Evolutionary conservation across 768 basidiomycete genomes (phyloP).

Genomic region (Kwoniella bestiolae): DNA sequence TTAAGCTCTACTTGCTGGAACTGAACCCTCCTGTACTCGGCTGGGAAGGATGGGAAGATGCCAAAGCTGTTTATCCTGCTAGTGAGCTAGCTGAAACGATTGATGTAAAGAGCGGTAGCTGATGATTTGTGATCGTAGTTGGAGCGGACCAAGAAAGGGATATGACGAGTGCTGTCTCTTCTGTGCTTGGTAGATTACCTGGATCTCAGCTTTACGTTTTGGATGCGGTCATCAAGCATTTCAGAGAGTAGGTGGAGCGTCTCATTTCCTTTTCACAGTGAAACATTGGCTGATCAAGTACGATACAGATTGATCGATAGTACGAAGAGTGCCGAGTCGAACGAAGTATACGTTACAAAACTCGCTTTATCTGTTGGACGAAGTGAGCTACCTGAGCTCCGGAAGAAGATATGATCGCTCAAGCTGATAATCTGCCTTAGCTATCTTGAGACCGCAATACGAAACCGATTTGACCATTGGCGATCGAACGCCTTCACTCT

Average conservation of each 20-base stretch:
- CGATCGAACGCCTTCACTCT: constrained; percentile 80
- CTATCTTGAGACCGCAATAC: constrained; percentile 76
- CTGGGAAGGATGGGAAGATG: constrained; percentile 91
- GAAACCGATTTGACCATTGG: constrained; percentile 87
- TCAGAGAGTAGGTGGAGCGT: constrained; percentile 65
- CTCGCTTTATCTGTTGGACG: constrained; percentile 84
- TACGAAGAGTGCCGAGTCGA: constrained; percentile 70
- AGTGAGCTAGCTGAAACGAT: constrained; percentile 55
- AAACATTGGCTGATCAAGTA: background rate
- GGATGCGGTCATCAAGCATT: constrained; percentile 75
- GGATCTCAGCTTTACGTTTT: constrained; percentile 79
- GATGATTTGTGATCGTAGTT: constrained; percentile 55
- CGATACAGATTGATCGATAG: constrained; percentile 67
- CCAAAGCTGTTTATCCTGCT: constrained; percentile 81
- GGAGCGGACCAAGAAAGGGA: constrained; percentile 65
- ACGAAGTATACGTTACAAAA: constrained; percentile 83
- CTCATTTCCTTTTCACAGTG: background rate
- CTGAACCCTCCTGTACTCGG: constrained; percentile 81
- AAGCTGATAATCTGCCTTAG: constrained; percentile 58
- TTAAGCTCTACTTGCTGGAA: constrained; percentile 92
- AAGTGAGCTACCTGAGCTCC: constrained; percentile 63
- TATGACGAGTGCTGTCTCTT: constrained; percentile 63
- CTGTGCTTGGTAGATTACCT: constrained; percentile 71
- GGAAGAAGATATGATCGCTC: no score
- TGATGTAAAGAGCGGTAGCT: background rate